phyloP scores from a whole-genome alignment of 2,329 filamentous ascomycete genomes.

The Tolypocladium amazonense region DNA sequence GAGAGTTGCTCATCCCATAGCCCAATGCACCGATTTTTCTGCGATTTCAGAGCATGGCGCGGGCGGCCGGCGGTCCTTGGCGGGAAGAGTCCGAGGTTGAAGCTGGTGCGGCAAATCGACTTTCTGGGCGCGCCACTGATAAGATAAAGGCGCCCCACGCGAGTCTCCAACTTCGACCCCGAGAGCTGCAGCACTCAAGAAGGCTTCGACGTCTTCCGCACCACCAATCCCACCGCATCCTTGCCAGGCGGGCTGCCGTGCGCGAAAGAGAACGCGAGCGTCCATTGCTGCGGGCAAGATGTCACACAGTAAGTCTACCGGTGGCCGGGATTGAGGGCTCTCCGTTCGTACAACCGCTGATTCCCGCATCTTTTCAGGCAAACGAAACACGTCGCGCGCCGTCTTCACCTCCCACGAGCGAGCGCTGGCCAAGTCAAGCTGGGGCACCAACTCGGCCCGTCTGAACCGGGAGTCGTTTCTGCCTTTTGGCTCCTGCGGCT shows the following conservation, averaged over 20 bases:
- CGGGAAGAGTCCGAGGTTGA: neutral
- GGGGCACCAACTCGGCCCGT: constrained; percentile 74
- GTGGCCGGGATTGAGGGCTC: neutral
- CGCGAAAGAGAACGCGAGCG: neutral
- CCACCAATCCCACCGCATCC: neutral
- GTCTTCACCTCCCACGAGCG: constrained; percentile 94
- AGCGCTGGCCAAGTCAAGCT: constrained; percentile 66
- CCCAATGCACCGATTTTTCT: neutral
- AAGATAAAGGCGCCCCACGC: neutral
- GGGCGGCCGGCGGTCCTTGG: neutral
- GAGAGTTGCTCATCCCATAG: neutral
- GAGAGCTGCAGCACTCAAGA: neutral
- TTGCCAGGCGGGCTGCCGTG: neutral
- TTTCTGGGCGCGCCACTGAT: neutral
- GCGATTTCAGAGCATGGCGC: neutral
- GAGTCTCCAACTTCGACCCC: no score
- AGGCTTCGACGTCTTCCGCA: neutral
- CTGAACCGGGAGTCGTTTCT: constrained; percentile 86
- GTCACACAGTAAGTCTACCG: constrained; percentile 37
- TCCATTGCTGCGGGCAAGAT: constrained; percentile 15
- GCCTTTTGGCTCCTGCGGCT: constrained; percentile 76
- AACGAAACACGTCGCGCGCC: constrained; percentile 82
- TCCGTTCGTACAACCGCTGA: neutral
- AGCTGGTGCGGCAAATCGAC: neutral
- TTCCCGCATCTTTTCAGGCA: constrained; percentile 37